Evolutionary conservation across 495 filamentous ascomycete species (phyloP).

Genomic region (Hypoxylon intermedium): DNA sequence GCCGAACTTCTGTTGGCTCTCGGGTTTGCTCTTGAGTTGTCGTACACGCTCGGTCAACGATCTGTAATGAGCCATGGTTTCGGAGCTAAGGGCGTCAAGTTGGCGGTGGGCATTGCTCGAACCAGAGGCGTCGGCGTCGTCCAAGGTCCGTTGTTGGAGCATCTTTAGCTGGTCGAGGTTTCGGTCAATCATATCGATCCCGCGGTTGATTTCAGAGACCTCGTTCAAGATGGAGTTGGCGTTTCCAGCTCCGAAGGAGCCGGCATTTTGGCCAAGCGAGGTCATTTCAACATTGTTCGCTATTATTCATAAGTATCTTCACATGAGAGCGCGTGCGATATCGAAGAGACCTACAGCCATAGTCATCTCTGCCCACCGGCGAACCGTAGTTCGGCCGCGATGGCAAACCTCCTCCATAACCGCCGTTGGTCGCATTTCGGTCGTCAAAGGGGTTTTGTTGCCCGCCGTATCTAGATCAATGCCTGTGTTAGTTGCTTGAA

Average conservation of each 20-base stretch:
- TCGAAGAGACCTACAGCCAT: constrained; percentile 54
- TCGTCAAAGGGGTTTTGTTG: constrained; percentile 61
- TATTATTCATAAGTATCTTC: constrained; percentile 28
- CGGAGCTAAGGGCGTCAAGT: constrained; percentile 65
- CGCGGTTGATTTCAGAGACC: constrained; percentile 76
- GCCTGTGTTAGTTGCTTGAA: constrained; percentile 35
- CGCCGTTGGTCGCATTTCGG: constrained; percentile 42
- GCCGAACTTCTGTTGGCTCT: constrained; percentile 71
- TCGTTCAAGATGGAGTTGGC: constrained; percentile 83
- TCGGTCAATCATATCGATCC: constrained; percentile 75
- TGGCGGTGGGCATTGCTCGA: constrained; percentile 60
- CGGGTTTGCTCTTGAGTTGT: constrained; percentile 78
- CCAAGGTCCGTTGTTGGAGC: constrained; percentile 65
- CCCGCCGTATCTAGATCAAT: constrained; percentile 50
- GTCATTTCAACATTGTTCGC: constrained; percentile 69
- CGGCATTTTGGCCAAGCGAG: constrained; percentile 58
- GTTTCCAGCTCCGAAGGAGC: constrained; percentile 54
- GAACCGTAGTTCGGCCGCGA: constrained; percentile 49
- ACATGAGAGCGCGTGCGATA: background rate
- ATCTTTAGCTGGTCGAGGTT: constrained; percentile 65
- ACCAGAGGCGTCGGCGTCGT: constrained; percentile 63
- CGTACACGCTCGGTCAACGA: constrained; percentile 76
- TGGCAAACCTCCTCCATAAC: constrained; percentile 46
- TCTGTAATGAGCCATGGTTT: constrained; percentile 83
- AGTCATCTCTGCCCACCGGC: constrained; percentile 54